A percentile compares a stretch with the other conserved stretches of the same genome.
Conservation (phyloP, 2,329 filamentous ascomycete genomes). For the Escovopsis weberi region DNA sequence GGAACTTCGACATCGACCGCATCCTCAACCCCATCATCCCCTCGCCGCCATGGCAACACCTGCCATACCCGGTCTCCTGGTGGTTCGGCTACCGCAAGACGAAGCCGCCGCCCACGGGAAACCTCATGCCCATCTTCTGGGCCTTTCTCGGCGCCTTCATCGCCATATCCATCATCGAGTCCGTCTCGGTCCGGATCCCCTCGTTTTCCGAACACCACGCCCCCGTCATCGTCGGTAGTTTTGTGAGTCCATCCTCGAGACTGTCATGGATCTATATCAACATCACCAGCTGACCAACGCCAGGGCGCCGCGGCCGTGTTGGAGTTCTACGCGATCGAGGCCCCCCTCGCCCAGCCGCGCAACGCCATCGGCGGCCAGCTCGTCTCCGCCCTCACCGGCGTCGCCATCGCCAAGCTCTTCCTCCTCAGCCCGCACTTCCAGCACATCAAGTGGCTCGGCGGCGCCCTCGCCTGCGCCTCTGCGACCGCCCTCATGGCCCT, state of each 20-base stretch:
- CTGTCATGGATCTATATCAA: not conserved
- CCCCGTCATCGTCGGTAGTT: constrained; percentile 53
- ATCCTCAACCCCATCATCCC: constrained; percentile 59
- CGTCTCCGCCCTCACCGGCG: constrained; percentile 44
- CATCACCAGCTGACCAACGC: not conserved
- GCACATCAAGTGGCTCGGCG: constrained; percentile 47
- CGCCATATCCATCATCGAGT: constrained; percentile 44
- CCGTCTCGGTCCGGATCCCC: constrained; percentile 38
- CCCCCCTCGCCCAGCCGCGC: constrained; percentile 58
- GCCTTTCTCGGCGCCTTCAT: constrained; percentile 50
- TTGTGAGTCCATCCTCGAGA: constrained; percentile 34
- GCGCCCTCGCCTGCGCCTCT: constrained; percentile 48
- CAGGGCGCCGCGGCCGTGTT: constrained; percentile 65
- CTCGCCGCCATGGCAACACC: constrained; percentile 42
- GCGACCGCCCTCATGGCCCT: constrained; percentile 52
- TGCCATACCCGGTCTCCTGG: constrained; percentile 53
- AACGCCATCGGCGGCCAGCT: constrained; percentile 55
- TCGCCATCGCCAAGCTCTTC: constrained; percentile 52
- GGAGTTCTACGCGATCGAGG: constrained; percentile 57
- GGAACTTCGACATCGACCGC: constrained; percentile 63
- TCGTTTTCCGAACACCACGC: constrained; percentile 36
- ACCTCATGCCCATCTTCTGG: constrained; percentile 45
- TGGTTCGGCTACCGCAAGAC: constrained; percentile 49
- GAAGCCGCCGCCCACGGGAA: constrained; percentile 31
- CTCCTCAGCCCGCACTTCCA: constrained; percentile 31